A percentile compares a stretch with the other conserved stretches of the same genome.
These are phyloP conservation scores for Carpinus fangiana DNA, from an alignment of 306 rosid species.

Conservation along the genomic window DNA sequence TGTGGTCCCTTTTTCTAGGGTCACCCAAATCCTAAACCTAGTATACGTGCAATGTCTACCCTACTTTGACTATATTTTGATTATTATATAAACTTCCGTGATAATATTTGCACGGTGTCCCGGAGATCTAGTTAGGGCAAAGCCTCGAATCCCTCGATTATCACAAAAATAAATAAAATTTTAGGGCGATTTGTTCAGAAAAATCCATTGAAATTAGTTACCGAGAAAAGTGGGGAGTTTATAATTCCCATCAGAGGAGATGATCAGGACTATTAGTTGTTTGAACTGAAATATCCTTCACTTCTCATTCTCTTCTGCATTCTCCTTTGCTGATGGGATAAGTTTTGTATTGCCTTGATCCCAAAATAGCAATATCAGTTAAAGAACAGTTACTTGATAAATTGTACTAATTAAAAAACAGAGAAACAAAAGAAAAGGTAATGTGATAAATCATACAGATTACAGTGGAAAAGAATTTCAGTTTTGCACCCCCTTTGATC, in stretches of 20 bases:
- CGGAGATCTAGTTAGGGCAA: too few relatives aligned
- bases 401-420: background rate
- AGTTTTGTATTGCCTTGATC: conserved; percentile 1
- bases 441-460: background rate
- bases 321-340: background rate
- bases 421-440: background rate
- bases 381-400: background rate
- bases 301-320: background rate
- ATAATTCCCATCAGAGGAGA: background rate
- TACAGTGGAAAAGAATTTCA: background rate
- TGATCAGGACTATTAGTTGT: background rate
- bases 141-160: too few relatives aligned
- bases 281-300: background rate
- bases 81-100: background rate
- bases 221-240: background rate
- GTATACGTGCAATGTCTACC: conserved; percentile 28
- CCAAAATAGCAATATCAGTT: conserved; percentile 11
- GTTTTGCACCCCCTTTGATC: background rate
- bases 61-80: conserved; percentile 13
- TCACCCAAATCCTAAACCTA: conserved; percentile 55
- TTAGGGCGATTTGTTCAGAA: background rate
- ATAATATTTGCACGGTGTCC: background rate
- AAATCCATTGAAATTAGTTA: background rate
- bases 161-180: too few relatives aligned
- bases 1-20: conserved; percentile 72